phyloP scores from a whole-genome alignment of 805 yeast genomes.

The Grigorovia jiainica region DNA sequence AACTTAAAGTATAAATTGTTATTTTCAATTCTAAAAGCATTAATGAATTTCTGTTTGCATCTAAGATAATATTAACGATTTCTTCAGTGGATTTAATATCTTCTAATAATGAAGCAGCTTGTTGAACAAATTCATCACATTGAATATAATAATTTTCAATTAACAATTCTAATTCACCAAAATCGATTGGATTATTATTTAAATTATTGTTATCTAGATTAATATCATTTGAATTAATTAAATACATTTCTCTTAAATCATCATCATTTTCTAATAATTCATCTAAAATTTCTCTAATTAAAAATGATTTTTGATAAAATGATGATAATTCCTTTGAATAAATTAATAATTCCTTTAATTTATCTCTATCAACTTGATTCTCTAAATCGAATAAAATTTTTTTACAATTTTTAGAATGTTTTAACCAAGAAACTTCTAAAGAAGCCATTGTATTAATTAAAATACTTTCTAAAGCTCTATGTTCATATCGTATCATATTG shows the following conservation, averaged over 20 bases:
- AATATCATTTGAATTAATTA: constrained; percentile 33
- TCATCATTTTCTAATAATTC: constrained; percentile 82
- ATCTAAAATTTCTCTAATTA: constrained; percentile 74
- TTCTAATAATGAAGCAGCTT: constrained; percentile 69
- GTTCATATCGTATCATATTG: constrained; percentile 47
- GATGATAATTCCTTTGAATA: constrained; percentile 61
- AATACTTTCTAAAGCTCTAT: constrained; percentile 74
- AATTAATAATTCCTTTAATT: constrained; percentile 61
- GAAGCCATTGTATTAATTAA: constrained; percentile 71
- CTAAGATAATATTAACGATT: constrained; percentile 81
- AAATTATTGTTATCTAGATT: neutral
- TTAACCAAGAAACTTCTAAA: constrained; percentile 64
- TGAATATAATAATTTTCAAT: constrained; percentile 84
- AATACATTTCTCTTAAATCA: constrained; percentile 69
- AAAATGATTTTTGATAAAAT: constrained; percentile 63
- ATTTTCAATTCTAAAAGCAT: constrained; percentile 81
- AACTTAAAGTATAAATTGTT: constrained; percentile 74
- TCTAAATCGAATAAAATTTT: constrained; percentile 61
- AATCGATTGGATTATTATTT: constrained; percentile 25
- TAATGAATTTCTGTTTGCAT: constrained; percentile 81
- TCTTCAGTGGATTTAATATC: constrained; percentile 90
- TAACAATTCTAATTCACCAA: constrained; percentile 76
- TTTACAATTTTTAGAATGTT: constrained; percentile 51
- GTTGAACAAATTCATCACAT: constrained; percentile 89
- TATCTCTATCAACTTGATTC: constrained; percentile 66